These are phyloP conservation scores for Spathaspora boniae DNA, from an alignment of 805 yeast species.

Conservation along the genomic window DNA sequence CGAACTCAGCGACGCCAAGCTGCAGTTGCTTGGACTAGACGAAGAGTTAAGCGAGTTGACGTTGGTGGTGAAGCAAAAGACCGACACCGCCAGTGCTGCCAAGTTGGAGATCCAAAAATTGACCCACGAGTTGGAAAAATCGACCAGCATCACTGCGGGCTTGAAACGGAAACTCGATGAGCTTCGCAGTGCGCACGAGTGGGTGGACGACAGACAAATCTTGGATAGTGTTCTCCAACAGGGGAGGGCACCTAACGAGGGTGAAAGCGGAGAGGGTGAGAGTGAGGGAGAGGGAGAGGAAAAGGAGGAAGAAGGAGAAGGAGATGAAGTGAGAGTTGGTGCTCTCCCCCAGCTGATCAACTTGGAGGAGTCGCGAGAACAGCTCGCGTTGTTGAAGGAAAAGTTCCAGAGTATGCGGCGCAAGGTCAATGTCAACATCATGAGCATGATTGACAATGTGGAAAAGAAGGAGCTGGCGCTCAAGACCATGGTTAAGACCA, in stretches of 20 bases:
- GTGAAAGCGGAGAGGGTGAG: no score
- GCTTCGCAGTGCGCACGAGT: slow-evolving; percentile 55
- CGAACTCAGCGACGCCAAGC: slow-evolving; percentile 51
- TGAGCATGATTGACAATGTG: slow-evolving; percentile 88
- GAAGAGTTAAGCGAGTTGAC: slow-evolving; percentile 70
- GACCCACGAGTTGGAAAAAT: slow-evolving; percentile 52
- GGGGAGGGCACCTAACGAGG: slow-evolving; percentile 60
- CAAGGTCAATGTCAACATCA: slow-evolving; percentile 79
- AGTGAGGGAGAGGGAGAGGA: no score
- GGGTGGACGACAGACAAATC: slow-evolving; percentile 68
- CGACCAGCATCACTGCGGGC: slow-evolving; percentile 32
- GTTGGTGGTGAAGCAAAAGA: slow-evolving; percentile 39
- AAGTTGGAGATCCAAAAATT: slow-evolving; percentile 53
- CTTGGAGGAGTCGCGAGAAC: slow-evolving; percentile 41
- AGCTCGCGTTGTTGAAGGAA: slow-evolving; percentile 53
- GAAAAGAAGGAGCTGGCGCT: slow-evolving; percentile 81
- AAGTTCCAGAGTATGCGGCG: slow-evolving; percentile 68
- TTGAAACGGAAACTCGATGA: slow-evolving; percentile 40
- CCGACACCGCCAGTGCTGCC: slow-evolving; percentile 42
- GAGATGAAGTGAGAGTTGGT: no score
- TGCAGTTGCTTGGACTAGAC: slow-evolving; percentile 61
- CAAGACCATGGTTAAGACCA: slow-evolving; percentile 76
- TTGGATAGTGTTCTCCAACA: slow-evolving; percentile 56
- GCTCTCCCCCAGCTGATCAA: no score
- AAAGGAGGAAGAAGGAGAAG: no score